Evolutionary conservation across 2,329 filamentous ascomycete genomes (phyloP).

Genomic region (Fonsecaea nubica): DNA sequence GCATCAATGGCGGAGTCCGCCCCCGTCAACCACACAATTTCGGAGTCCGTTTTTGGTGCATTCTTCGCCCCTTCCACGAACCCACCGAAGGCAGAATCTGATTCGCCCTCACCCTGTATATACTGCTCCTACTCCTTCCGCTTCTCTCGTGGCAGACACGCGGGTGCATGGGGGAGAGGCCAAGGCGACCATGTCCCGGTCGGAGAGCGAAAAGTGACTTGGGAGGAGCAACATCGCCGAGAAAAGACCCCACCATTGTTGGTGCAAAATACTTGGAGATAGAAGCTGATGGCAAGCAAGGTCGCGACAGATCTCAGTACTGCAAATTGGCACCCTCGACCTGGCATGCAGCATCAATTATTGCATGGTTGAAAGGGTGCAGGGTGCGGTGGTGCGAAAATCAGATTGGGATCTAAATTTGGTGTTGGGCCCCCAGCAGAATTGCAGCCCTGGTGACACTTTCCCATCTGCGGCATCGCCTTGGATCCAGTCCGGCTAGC

Average conservation of each 20-base stretch:
- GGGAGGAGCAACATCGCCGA: conserved; percentile 4
- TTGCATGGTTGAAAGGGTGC: conserved; percentile 1
- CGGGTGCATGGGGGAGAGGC: neutral
- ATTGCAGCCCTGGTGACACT: neutral
- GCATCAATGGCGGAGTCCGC: conserved; percentile 30
- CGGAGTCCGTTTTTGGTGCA: conserved; percentile 34
- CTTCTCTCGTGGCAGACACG: neutral
- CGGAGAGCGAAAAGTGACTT: conserved; percentile 4
- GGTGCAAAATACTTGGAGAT: neutral
- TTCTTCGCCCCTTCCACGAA: conserved; percentile 7
- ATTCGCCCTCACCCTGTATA: neutral
- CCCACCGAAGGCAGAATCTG: neutral
- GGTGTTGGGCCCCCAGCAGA: conserved; percentile 27
- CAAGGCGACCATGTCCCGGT: neutral
- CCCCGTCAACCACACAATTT: conserved; percentile 31
- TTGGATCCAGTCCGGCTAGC: conserved; percentile 16
- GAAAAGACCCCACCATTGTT: neutral
- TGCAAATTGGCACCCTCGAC: conserved; percentile 1
- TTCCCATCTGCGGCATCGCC: conserved; percentile 3
- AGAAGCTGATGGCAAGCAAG: neutral
- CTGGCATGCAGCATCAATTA: neutral
- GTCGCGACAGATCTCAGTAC: neutral
- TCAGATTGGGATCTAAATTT: conserved; percentile 22
- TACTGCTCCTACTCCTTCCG: conserved; percentile 6
- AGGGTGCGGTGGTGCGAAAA: neutral